These are phyloP conservation scores for Cicer chorassanicum DNA, from an alignment of 306 rosid genomes.

Conservation along the genomic window DNA sequence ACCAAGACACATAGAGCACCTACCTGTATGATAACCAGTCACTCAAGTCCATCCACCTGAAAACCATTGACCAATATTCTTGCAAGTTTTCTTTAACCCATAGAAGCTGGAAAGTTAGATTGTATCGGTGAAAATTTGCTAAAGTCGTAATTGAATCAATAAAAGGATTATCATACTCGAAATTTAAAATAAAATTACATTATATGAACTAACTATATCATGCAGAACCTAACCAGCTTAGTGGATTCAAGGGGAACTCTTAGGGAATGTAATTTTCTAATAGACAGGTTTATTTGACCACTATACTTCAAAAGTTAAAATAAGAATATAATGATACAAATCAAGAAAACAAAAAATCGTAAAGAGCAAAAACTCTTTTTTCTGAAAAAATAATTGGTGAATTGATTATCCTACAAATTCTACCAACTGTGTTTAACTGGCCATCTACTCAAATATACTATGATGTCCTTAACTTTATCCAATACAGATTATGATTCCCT, in stretches of 20 bases:
- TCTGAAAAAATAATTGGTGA: constrained; percentile 14
- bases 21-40: constrained; percentile 99
- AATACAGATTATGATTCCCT: constrained; percentile 29
- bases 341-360: constrained; percentile 14
- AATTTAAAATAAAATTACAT: constrained; percentile 13
- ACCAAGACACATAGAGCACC: constrained; percentile 56
- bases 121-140: constrained; percentile 41
- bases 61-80: constrained; percentile 94
- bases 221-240: constrained; percentile 25
- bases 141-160: constrained; percentile 27
- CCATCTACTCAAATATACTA: constrained; percentile 24
- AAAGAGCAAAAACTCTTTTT: constrained; percentile 2
- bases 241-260: constrained; percentile 26
- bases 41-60: constrained; percentile 99
- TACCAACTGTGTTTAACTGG: constrained; percentile 4
- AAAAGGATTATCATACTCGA: constrained; percentile 24
- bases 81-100: constrained; percentile 97
- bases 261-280: constrained; percentile 14
- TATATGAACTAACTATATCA: constrained; percentile 10
- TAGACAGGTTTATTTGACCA: constrained; percentile 21
- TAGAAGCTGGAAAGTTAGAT: constrained; percentile 72
- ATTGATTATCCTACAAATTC: constrained; percentile 25
- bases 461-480: constrained; percentile 39
- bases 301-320: constrained; percentile 36
- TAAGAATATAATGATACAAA: constrained; percentile 12